A percentile compares a stretch with the other conserved stretches of the same genome.
These are phyloP conservation scores for Cicer bijugum DNA, from an alignment of 306 rosid species.

Conservation along the genomic window DNA sequence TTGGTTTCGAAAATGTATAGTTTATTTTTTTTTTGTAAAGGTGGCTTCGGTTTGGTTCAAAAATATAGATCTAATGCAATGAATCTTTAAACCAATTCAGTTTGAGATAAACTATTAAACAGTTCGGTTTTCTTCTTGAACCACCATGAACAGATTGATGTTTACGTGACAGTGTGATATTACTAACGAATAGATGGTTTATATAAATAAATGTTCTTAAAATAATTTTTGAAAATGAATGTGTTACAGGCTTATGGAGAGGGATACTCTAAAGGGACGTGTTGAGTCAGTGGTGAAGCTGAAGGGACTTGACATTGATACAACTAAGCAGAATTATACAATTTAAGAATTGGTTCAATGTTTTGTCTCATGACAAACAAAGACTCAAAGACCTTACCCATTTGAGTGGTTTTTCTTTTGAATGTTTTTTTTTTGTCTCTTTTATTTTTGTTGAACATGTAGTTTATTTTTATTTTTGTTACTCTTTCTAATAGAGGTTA, in stretches of 20 bases:
- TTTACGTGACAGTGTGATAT: too few species aligned
- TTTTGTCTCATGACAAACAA: constrained; percentile 42
- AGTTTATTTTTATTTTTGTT: too few species aligned
- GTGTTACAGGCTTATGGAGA: constrained; percentile 73
- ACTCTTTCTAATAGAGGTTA: too few species aligned
- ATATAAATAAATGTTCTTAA: background rate
- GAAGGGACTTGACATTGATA: constrained; percentile 83
- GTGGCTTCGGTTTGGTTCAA: too few species aligned
- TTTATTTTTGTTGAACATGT: too few species aligned
- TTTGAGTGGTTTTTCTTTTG: constrained; percentile 17
- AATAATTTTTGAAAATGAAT: constrained; percentile 27
- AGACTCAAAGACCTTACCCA: constrained; percentile 22
- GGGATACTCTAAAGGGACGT: constrained; percentile 79
- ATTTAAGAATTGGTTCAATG: constrained; percentile 48
- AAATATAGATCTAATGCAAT: too few species aligned
- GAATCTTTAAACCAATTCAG: too few species aligned
- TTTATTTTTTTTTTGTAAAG: too few species aligned
- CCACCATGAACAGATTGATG: too few species aligned
- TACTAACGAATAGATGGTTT: background rate
- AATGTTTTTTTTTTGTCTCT: background rate
- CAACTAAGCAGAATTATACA: constrained; percentile 69
- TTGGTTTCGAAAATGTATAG: too few species aligned
- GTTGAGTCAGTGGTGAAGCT: constrained; percentile 93
- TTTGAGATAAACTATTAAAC: too few species aligned
- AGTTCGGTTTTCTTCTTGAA: too few species aligned